Evolutionary conservation across 1,139 yeast genomes (phyloP).

Genomic region (Pichia sorboxylosa): DNA sequence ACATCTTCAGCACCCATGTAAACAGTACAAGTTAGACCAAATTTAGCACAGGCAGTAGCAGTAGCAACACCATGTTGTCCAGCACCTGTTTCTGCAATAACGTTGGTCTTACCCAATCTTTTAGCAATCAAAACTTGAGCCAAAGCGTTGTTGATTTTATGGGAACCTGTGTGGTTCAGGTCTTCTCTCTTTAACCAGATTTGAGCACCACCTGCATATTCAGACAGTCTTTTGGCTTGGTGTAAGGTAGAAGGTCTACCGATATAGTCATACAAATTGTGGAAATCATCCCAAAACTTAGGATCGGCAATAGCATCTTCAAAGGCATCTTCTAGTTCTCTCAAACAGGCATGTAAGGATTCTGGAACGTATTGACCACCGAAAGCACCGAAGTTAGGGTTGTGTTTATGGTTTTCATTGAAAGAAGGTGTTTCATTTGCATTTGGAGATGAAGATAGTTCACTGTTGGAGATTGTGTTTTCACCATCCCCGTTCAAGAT

Average conservation of each 20-base stretch:
- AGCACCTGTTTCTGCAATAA: constrained; percentile 99
- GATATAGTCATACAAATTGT: constrained; percentile 71
- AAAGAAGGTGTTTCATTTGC: constrained; percentile 28
- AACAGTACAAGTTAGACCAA: constrained; percentile 90
- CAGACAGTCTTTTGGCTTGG: constrained; percentile 79
- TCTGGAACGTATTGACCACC: constrained; percentile 99
- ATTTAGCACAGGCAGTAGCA: constrained; percentile 97
- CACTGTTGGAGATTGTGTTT: constrained; percentile 22
- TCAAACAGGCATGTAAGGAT: constrained; percentile 81
- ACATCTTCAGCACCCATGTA: constrained; percentile 99
- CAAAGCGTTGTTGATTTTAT: constrained; percentile 90
- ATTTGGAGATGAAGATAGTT: constrained; percentile 17
- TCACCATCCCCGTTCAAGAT: constrained; percentile 51
- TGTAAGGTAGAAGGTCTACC: constrained; percentile 95
- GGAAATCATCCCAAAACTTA: constrained; percentile 85
- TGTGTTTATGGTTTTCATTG: constrained; percentile 47
- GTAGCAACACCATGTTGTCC: constrained; percentile 99
- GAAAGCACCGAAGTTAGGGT: constrained; percentile 80
- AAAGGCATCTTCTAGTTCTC: constrained; percentile 80
- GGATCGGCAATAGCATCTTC: constrained; percentile 83
- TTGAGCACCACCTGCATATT: constrained; percentile 89
- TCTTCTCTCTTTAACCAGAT: constrained; percentile 98
- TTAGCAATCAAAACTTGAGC: constrained; percentile 90
- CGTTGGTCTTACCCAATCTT: constrained; percentile 79
- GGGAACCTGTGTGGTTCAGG: constrained; percentile 95